Percentiles rank a stretch among this genome's conserved stretches.
These are phyloP conservation scores for Mesotaenium endlicherianum DNA, from an alignment of 139 green algal genomes.

Conservation along the genomic window DNA sequence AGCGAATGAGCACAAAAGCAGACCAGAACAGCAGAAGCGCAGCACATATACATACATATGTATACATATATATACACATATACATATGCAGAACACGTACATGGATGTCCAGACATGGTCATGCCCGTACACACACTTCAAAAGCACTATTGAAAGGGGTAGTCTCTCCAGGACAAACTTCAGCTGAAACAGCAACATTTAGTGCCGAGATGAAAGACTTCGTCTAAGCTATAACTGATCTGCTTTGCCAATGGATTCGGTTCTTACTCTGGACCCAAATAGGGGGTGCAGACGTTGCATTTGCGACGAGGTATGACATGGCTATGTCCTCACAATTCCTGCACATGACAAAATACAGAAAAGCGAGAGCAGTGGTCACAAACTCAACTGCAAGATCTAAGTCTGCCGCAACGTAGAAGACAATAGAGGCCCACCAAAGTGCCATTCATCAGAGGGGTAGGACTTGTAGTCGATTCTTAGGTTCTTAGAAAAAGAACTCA, in stretches of 20 bases:
- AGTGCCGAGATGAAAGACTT: neutral
- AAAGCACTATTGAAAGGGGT: neutral
- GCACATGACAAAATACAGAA: constrained; percentile 1
- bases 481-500: neutral
- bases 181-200: neutral
- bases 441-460: neutral
- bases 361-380: too few species aligned
- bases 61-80: neutral
- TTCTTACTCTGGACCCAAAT: constrained; percentile 45
- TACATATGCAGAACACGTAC: neutral
- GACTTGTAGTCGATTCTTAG: neutral
- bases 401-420: neutral
- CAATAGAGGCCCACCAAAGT: neutral
- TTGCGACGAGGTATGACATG: constrained; percentile 54
- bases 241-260: neutral
- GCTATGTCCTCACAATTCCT: constrained; percentile 64
- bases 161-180: neutral
- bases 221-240: neutral
- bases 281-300: constrained; percentile 23
- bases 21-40: neutral
- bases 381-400: neutral
- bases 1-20: neutral
- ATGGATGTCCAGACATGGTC: too few species aligned
- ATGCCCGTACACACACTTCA: too few species aligned
- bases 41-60: neutral